Evolutionary conservation across 2,329 filamentous ascomycete species (phyloP).

Genomic region (Claviceps sp.): DNA sequence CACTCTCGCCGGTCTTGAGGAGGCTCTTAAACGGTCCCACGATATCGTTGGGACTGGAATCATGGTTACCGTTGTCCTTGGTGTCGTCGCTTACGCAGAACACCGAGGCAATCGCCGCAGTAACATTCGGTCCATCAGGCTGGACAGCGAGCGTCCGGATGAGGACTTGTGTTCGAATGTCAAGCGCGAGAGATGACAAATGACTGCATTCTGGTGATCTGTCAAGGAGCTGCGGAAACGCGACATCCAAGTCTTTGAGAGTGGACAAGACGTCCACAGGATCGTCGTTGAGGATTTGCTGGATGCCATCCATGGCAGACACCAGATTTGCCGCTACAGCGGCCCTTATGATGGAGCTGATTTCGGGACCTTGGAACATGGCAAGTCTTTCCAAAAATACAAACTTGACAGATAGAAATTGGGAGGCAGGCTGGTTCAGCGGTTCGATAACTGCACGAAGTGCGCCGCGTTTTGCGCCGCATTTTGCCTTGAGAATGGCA

Average conservation of each 20-base stretch:
- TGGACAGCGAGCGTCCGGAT: constrained; percentile 15
- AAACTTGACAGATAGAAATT: constrained; percentile 17
- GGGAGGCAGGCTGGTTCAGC: background rate
- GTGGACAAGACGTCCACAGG: constrained; percentile 12
- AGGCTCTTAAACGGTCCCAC: constrained; percentile 15
- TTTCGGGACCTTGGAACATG: no score
- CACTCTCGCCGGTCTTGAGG: constrained; percentile 3
- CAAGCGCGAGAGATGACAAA: constrained; percentile 16
- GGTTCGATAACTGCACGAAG: background rate
- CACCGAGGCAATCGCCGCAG: constrained; percentile 13
- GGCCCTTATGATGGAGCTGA: constrained; percentile 6
- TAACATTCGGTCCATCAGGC: constrained; percentile 5
- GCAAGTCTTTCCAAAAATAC: constrained; percentile 5
- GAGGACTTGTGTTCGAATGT: constrained; percentile 23
- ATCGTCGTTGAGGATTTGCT: constrained; percentile 5
- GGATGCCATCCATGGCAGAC: constrained; percentile 18
- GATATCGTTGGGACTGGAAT: constrained; percentile 5
- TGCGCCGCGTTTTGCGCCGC: background rate
- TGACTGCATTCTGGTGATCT: constrained; percentile 8
- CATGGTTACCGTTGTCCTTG: background rate
- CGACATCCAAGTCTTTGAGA: constrained; percentile 18
- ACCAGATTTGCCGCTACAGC: constrained; percentile 23
- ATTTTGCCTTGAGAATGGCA: background rate
- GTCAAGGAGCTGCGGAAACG: constrained; percentile 18
- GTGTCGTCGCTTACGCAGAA: constrained; percentile 15